Evolutionary conservation across 2,329 filamentous ascomycete genomes (phyloP), one percentile per base, ranked within the genome.

Genomic region (Neofusicoccum ribis): DNA sequence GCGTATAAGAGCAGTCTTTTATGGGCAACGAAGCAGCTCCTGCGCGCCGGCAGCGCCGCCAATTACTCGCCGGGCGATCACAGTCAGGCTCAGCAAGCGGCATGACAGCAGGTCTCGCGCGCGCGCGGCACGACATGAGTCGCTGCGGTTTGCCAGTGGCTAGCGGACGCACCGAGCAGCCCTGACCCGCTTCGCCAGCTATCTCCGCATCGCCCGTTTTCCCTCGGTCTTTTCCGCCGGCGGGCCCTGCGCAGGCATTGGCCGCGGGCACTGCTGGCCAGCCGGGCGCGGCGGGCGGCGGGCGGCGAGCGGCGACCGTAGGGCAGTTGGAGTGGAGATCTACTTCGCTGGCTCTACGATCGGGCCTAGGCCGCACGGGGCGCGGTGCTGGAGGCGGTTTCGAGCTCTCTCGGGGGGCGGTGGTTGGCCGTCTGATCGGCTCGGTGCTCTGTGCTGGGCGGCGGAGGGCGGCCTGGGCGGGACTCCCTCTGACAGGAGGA

Each of bases 151-250:
- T 34, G 27, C 20, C 15, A 27, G 20, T 27, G 46, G 46, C 46
- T 27, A 11, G 46, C 46, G 46, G 20, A 36, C 41, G 52, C 37
- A 56, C 52, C 37, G 37, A 20, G 17, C 37, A 31, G 46, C 52
- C 14, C 14, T 56, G 37, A 56, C 52, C 52, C 54, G 54, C 54
- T 46, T 59, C 41, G 39, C 39, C 23, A 59, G 54, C 41, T 59
- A 44, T 44, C 54, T 59, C 54, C 54, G 41, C 54, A 59, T 27
- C 39, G 52, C 52, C 20, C 27, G 23, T 3, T 31, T 31, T 27
- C 17, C 37, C 20, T 44, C 54, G 41, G 54, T 3, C 41, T 59
- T 59, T 34, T 46, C 39, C 41, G 54, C 39, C 23, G 34, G 20
- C 39, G 37, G 51, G 37, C 51, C 11, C 17, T 43, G 51, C 54